Conservation (phyloP, 139 green algal genomes). For the Tetradesmus lagerheimii region DNA sequence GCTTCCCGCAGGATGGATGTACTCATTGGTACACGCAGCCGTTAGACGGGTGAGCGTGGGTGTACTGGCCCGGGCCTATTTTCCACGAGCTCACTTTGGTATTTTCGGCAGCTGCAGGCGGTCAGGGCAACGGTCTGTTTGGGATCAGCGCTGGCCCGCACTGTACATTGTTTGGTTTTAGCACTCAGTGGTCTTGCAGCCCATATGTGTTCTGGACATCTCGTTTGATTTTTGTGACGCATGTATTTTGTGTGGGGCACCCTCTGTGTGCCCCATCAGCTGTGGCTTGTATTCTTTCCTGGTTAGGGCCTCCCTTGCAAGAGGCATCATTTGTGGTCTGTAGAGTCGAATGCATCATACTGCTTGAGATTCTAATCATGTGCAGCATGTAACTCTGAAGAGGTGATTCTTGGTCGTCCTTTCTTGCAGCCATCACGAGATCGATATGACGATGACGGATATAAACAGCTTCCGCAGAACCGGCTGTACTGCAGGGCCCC, state of each 20-base stretch:
- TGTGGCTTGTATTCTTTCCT: neutral
- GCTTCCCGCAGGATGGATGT: slow-evolving; percentile 2
- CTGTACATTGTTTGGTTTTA: slow-evolving; percentile 10
- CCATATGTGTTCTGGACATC: neutral
- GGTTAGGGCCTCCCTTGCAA: neutral
- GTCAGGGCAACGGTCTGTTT: neutral
- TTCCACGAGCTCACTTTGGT: neutral
- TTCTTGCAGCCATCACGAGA: too few relatives aligned
- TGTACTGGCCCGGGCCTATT: neutral
- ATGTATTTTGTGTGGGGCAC: neutral
- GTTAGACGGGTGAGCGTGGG: neutral
- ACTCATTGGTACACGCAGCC: slow-evolving; percentile 5
- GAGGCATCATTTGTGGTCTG: neutral
- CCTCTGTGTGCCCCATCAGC: neutral
- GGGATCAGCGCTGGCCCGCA: neutral
- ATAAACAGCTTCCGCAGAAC: too few relatives aligned
- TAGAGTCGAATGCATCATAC: neutral
- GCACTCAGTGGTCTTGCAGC: neutral
- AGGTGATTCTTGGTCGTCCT: neutral
- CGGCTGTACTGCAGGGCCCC: too few relatives aligned
- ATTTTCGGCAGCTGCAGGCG: neutral
- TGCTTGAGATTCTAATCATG: neutral
- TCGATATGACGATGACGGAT: too few relatives aligned
- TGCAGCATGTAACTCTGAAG: neutral
- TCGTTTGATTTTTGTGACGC: neutral